Evolutionary conservation across 139 green algal species (phyloP).

Genomic region (Limnomonas spitsbergensis): DNA sequence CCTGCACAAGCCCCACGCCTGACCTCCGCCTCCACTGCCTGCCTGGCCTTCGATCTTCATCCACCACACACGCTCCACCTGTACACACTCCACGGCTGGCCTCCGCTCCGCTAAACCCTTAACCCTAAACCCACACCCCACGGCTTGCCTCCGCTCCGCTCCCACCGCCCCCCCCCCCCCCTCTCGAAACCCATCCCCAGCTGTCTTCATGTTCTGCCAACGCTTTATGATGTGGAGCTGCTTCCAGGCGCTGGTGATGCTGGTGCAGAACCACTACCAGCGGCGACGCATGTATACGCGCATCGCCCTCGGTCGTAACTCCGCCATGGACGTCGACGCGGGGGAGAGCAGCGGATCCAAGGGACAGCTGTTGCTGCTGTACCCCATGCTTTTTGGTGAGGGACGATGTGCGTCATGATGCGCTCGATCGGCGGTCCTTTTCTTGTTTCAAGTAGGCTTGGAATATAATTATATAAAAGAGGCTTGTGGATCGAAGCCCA

Average conservation of each 20-base stretch:
- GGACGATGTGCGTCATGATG: background rate
- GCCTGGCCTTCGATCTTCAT: no score
- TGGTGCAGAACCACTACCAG: slow-evolving; percentile 81
- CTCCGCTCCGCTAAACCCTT: no score
- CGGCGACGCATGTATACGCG: slow-evolving; percentile 88
- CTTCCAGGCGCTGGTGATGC: slow-evolving; percentile 50
- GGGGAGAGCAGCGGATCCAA: slow-evolving; percentile 69
- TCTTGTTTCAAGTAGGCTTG: background rate
- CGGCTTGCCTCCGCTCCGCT: no score
- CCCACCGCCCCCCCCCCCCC: no score
- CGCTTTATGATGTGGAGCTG: slow-evolving; percentile 57
- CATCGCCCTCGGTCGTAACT: slow-evolving; percentile 87
- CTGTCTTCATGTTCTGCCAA: slow-evolving; percentile 51
- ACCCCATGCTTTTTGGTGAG: slow-evolving; percentile 77
- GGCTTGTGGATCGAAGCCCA: background rate
- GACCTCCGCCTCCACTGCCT: background rate
- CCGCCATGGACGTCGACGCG: slow-evolving; percentile 84
- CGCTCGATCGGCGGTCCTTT: background rate
- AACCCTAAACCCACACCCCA: no score
- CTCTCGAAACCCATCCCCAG: no score
- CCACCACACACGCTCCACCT: no score
- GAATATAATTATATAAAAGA: no score
- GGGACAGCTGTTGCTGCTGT: slow-evolving; percentile 84
- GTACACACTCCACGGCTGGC: no score
- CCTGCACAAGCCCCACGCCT: background rate